Conservation (phyloP, 1,139 yeast species). For the Sugiyamaella xylanicola region DNA sequence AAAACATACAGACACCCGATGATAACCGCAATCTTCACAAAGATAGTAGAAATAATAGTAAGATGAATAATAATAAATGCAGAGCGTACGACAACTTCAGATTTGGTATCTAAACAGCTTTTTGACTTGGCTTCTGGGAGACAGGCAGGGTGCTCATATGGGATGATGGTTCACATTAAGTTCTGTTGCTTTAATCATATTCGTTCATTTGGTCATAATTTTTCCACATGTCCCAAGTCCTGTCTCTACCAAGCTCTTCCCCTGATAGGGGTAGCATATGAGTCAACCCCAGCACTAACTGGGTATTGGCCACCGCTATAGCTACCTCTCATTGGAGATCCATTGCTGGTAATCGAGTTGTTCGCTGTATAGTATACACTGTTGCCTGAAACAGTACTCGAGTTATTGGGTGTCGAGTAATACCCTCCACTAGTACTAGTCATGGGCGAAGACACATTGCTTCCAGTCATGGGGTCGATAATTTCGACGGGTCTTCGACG, state of each 20-base stretch:
- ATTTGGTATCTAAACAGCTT: too few species aligned
- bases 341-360: conserved; percentile 5
- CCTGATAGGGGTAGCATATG: conserved; percentile 9
- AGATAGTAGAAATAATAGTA: not conserved
- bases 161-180: too few species aligned
- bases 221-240: not conserved
- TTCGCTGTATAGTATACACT: conserved; percentile 14
- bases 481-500: conserved; percentile 60
- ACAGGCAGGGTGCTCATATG: too few species aligned
- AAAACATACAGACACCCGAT: too few species aligned
- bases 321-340: conserved; percentile 16
- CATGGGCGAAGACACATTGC: conserved; percentile 59
- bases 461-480: conserved; percentile 69
- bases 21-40: not conserved
- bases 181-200: too few species aligned
- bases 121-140: too few species aligned
- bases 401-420: conserved; percentile 1
- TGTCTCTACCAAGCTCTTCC: conserved; percentile 16
- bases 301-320: conserved; percentile 7
- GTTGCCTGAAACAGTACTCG: not conserved
- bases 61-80: conserved; percentile 13
- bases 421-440: conserved; percentile 6
- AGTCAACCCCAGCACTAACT: conserved; percentile 12
- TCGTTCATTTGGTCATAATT: not conserved
- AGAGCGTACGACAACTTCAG: not conserved